Percentiles rank a stretch among this genome's conserved stretches.
Evolutionary conservation across 768 basidiomycete species (phyloP).

Genomic region (Lactarius vividus): DNA sequence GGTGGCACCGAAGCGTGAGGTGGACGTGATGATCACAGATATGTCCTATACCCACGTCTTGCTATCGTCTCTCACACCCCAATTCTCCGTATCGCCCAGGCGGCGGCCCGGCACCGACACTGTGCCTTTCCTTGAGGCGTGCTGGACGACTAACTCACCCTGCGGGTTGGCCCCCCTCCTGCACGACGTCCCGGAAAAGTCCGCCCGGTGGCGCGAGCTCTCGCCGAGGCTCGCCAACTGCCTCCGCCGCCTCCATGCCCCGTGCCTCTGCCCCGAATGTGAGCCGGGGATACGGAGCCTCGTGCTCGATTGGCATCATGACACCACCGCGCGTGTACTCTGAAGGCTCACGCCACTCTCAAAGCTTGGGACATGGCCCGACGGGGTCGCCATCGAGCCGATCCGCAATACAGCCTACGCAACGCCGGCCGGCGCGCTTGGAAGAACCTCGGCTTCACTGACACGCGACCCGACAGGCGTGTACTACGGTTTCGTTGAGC

Average conservation of each 20-base stretch:
- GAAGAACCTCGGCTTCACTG: constrained; percentile 58
- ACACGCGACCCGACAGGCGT: constrained; percentile 64
- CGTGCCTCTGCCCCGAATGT: constrained; percentile 64
- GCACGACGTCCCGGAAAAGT: constrained; percentile 39
- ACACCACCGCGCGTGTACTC: constrained; percentile 80
- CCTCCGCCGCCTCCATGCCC: constrained; percentile 57
- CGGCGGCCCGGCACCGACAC: constrained; percentile 63
- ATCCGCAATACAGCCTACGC: constrained; percentile 89
- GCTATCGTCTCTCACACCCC: too few relatives aligned
- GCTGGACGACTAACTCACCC: constrained; percentile 71
- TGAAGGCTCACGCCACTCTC: constrained; percentile 54
- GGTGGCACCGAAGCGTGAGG: too few relatives aligned
- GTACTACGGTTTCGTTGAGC: constrained; percentile 47
- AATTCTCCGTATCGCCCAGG: too few relatives aligned
- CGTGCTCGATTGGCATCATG: constrained; percentile 64
- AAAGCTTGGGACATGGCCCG: constrained; percentile 37
- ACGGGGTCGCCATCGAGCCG: constrained; percentile 59
- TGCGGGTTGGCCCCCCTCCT: constrained; percentile 67
- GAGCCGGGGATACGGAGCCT: constrained; percentile 66
- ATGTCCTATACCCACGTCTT: too few relatives aligned
- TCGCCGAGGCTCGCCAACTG: constrained; percentile 55
- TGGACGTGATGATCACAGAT: too few relatives aligned
- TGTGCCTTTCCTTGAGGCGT: constrained; percentile 85
- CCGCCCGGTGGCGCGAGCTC: constrained; percentile 51
- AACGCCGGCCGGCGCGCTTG: constrained; percentile 66